These are phyloP conservation scores for Aspergillus versicolor DNA, from an alignment of 2,329 filamentous ascomycete species.

Conservation along the genomic window DNA sequence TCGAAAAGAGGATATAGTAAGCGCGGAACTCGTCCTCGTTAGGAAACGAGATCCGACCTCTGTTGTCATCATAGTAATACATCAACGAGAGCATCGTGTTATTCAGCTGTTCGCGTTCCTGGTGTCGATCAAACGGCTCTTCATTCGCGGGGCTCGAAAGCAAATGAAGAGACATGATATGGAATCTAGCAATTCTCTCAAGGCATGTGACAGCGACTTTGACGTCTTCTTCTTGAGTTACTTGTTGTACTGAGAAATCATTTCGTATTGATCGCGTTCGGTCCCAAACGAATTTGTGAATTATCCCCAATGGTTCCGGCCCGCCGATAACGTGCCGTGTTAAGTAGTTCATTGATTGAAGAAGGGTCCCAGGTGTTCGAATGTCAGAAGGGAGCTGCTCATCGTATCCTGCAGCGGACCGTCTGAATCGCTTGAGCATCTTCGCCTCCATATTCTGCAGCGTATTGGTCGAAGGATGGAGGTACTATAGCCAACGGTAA, in stretches of 20 bases:
- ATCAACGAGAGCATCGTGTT: conserved; percentile 61
- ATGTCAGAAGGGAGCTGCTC: conserved; percentile 65
- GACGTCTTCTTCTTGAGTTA: conserved; percentile 57
- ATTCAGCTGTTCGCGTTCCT: conserved; percentile 65
- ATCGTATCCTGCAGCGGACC: conserved; percentile 63
- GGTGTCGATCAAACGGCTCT: conserved; percentile 56
- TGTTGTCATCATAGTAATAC: conserved; percentile 60
- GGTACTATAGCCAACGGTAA: conserved; percentile 23
- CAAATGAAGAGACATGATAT: conserved; percentile 62
- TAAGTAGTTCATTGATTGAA: conserved; percentile 49
- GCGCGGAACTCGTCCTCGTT: conserved; percentile 66
- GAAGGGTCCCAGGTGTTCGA: conserved; percentile 53
- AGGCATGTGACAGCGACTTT: conserved; percentile 59
- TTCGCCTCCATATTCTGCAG: conserved; percentile 37
- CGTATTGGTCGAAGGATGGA: conserved; percentile 35
- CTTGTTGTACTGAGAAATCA: conserved; percentile 63
- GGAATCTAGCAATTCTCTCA: conserved; percentile 63
- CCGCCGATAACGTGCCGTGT: conserved; percentile 54
- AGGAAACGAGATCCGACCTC: conserved; percentile 48
- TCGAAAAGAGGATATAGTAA: conserved; percentile 60
- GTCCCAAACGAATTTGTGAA: conserved; percentile 66
- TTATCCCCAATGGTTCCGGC: conserved; percentile 48
- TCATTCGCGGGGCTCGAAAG: conserved; percentile 53
- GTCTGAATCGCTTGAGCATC: conserved; percentile 65
- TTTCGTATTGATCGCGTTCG: conserved; percentile 64